These are phyloP conservation scores for Kockovaella imperatae DNA, from an alignment of 768 basidiomycete genomes.

Conservation along the genomic window DNA sequence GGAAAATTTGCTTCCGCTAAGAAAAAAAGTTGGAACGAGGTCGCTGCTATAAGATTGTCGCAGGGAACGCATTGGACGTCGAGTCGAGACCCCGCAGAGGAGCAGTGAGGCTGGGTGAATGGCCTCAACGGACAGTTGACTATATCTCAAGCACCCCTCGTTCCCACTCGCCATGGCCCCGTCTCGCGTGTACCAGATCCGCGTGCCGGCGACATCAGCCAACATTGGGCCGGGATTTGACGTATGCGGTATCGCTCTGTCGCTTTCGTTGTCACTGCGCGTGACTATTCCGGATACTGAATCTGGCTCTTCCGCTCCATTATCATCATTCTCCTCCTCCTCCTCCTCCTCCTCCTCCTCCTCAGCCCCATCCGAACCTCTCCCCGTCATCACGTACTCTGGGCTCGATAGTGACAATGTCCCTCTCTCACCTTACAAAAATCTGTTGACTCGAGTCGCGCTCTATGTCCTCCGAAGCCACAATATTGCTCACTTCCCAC, in stretches of 20 bases:
- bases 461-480: slow-evolving; percentile 96
- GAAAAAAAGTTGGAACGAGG: no score
- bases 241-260: slow-evolving; percentile 95
- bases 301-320: slow-evolving; percentile 23
- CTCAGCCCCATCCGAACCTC: slow-evolving; percentile 12
- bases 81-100: no score
- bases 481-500: slow-evolving; percentile 63
- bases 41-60: no score
- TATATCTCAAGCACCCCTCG: no score
- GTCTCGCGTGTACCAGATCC: slow-evolving; percentile 71
- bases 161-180: no score
- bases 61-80: no score
- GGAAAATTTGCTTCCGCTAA: no score
- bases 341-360: slow-evolving; percentile 44
- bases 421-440: slow-evolving; percentile 90
- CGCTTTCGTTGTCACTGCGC: slow-evolving; percentile 68
- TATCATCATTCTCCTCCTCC: slow-evolving; percentile 36
- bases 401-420: slow-evolving; percentile 88
- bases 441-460: slow-evolving; percentile 91
- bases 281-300: slow-evolving; percentile 54
- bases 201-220: slow-evolving; percentile 92
- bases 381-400: slow-evolving; percentile 63
- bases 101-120: no score
- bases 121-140: no score
- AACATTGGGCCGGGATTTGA: slow-evolving; percentile 99